Evolutionary conservation across 2,329 filamentous ascomycete genomes (phyloP), one percentile per base, ranked within the genome.

Genomic region (Xylaria sp.): DNA sequence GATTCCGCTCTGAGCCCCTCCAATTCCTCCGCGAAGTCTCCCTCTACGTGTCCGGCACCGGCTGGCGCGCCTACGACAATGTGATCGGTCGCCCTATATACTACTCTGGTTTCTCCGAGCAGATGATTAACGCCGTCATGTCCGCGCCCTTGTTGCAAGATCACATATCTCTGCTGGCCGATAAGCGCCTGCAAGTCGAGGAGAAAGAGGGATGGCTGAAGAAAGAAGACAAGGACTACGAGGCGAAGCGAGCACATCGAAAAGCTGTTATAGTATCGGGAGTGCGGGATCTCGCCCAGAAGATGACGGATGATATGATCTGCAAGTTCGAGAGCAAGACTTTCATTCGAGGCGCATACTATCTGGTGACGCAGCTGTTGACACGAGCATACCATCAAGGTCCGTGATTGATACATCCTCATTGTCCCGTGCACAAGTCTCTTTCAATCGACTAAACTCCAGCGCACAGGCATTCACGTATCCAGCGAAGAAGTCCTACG

Each of bases 291-390:
- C 87, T 97, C 3, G 89, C 91, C 3, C 91, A 94, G 64, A 87
- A 88, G 65, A 87, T 94, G 83, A 91, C 92, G 23, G 91, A 96
- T 71, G 85, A 88, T 64, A 97, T 99, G 94, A 97, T 99, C 63
- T 97, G 93, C 83, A 99, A 99, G 76, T 93, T 97, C 82, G 94
- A 99, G 75, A 95, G 89, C 79, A 95, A 92, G 72, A 79, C 84
- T 1, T 97, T 97, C 71, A 96, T 99, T 67, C 81, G 94, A 53
- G 86, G 91, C 23, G 93, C 94, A 52, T 97, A 97, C 73, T 99
- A 97, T 72, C 72, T 96, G 46, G 81, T 80, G 52, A 96, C 92
- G 1, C 93, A 97, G 75, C 80, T 97, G 52, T 79, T 97, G 63
- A 95, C 93, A 3, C 80, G 94, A 62, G 93, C 94, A 4, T 99